Percentiles rank a stretch among this genome's conserved stretches.
Conservation (phyloP, 345 rosid genomes). For the Arabidopsis arenosa region DNA sequence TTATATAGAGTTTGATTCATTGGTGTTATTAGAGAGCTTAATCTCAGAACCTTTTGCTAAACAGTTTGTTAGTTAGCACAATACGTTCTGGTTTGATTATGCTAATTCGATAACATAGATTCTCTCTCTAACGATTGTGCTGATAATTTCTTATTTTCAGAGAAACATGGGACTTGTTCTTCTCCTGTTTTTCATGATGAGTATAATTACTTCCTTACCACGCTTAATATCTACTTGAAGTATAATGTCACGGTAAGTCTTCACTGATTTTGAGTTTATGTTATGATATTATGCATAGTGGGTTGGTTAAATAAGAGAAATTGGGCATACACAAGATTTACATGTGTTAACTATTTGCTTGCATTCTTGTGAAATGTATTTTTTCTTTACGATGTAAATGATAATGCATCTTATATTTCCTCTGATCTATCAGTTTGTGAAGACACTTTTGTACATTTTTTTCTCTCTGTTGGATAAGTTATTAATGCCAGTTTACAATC, state of each 20-base stretch:
- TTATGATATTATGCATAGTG: constrained; percentile 5
- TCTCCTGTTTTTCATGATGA: constrained; percentile 79
- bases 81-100: constrained; percentile 18
- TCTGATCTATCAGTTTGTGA: constrained; percentile 1
- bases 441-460: constrained; percentile 2
- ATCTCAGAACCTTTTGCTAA: not conserved
- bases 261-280: constrained; percentile 20
- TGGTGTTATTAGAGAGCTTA: not conserved
- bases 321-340: constrained; percentile 7
- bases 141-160: constrained; percentile 50
- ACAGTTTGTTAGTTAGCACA: constrained; percentile 8
- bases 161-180: constrained; percentile 97
- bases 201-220: constrained; percentile 69
- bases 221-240: constrained; percentile 80
- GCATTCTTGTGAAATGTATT: not conserved
- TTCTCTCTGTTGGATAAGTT: not conserved
- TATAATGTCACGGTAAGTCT: constrained; percentile 83
- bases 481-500: constrained; percentile 25
- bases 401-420: not conserved
- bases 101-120: not conserved
- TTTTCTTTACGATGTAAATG: constrained; percentile 5
- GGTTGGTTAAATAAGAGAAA: constrained; percentile 9
- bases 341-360: constrained; percentile 4
- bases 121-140: constrained; percentile 2
- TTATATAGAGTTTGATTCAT: constrained; percentile 10